Base-by-base conservation (phyloP, 495 filamentous ascomycete genomes). In the Collariella sp. region DNA sequence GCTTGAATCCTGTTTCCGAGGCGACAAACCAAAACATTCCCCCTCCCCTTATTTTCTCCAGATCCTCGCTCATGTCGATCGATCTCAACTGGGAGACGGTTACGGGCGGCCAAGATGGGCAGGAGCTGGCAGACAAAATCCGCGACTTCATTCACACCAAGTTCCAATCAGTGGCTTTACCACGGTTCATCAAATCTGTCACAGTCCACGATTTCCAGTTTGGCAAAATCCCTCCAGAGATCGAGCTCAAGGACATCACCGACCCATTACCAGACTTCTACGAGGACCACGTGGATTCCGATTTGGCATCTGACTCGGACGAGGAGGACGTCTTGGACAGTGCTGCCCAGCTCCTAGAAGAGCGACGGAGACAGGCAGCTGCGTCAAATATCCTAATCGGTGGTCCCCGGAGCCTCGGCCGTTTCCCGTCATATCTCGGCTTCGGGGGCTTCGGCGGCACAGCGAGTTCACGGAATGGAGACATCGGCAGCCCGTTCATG, bases 181-280 rank as follows among this genome's bases (percentile, higher is more conserved):
- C 93, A 34, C 86, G 89, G 47, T 96, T 97, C 74, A 96, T 99
- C 70, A 90, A 93, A 57, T 91, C 88, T 10, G 94, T 99, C 36
- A 83, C 91, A 18, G 89, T 95, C 23, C 91, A 95, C 68, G 83
- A 86, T 39, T 99, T 99, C 64, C 85, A 91, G 20, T 97, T 99
- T 62, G 93, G 93, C 19, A 80, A 74, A 2, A 81, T 93, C 44
- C 76, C 84, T 1, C 93, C 93, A 1, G 81, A 89, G 54, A 73
- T 99, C 22, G 89, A 94, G 66, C 82, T 99, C 40, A 96, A 96
- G 70, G 91, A 96, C 61, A 88, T 99, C 54, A 91, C 91, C 62
- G 91, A 97, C 67, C 93, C 93, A 0, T 80, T 96, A 43, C 81
- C 88, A 3, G 93, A 97, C 58, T 99, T 99, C 64, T 99, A 99